Base-by-base conservation (phyloP, 441 rosid species). In the Adansonia rubrostipa region DNA sequence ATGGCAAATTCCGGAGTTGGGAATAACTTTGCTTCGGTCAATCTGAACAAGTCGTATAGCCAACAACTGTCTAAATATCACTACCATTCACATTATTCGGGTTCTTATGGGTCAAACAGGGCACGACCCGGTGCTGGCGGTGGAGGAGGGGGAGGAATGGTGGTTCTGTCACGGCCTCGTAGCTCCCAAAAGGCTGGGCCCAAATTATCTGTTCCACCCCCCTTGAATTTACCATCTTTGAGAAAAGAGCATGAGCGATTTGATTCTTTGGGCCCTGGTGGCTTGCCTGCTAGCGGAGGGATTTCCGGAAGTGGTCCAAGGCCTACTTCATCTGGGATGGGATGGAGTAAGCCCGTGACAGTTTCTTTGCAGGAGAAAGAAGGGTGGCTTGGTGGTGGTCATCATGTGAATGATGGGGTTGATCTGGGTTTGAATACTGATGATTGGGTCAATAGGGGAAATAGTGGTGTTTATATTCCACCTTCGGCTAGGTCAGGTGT, bases 161-260 rank as follows among this genome's bases (percentile, higher is more conserved):
- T 90, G 74, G 97, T 92, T 80, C 93, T 94, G 75, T 93, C 97
- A 8, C 86, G 97, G 73, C 97, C 97, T 58, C 91, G 98, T 64
- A 94, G 98, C 88, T 91, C 93, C 13, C 99, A 96, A 76, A 94
- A 96, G 77, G 77, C 88, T 89, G 97, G 91, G 88, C 83, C 92
- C 74, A 96, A 92, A 90, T 90, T 96, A 86, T 92, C 98, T 79
- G 96, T 96, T 83, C 99, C 99, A 84, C 97, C 97, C 92, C 99
- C 99, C 91, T 81, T 96, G 97, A 96, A 96, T 87, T 84, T 96
- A 78, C 99, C 99, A 0, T 94, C 98, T 0, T 78, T 94, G 86
- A 82, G 97, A 72, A 96, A 92, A 77, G 99, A 96, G 84, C 98
- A 92, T 71, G 97, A 91, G 85, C 79, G 91, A 66, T 92, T 91